Conservation (phyloP, 352 stramenopile species). For the Phytophthora hybrid region DNA sequence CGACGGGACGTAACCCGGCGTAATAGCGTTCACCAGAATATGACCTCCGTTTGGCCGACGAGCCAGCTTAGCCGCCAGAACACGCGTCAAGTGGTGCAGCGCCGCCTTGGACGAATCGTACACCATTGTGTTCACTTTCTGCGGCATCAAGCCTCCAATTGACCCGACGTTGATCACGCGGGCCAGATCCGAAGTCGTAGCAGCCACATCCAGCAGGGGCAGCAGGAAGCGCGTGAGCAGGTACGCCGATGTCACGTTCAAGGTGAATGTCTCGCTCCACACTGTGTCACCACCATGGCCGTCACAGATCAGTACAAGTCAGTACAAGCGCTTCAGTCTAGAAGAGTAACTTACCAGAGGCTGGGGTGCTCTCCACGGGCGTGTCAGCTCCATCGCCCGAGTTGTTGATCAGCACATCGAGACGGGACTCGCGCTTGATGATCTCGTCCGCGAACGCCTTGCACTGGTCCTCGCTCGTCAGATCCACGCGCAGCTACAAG, state of each 20-base stretch:
- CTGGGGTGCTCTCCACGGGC: conserved; percentile 44
- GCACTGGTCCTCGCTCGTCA: conserved; percentile 41
- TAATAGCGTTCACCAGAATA: conserved; percentile 97
- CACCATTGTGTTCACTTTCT: conserved; percentile 91
- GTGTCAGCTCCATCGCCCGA: conserved; percentile 50
- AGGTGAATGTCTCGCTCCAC: conserved; percentile 92
- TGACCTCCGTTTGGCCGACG: conserved; percentile 76
- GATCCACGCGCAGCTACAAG: conserved; percentile 39
- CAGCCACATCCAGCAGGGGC: conserved; percentile 86
- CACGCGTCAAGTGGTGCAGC: conserved; percentile 94
- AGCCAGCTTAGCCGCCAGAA: conserved; percentile 92
- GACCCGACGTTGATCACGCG: conserved; percentile 85
- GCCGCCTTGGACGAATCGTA: conserved; percentile 97
- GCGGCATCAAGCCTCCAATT: conserved; percentile 78
- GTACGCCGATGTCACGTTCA: conserved; percentile 97
- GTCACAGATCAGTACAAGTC: conserved; percentile 20
- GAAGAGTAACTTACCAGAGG: conserved; percentile 37
- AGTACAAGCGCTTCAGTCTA: conserved; percentile 6
- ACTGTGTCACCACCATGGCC: conserved; percentile 56
- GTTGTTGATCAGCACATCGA: conserved; percentile 97
- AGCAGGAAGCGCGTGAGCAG: conserved; percentile 92
- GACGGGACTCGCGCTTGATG: conserved; percentile 65
- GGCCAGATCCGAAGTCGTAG: conserved; percentile 51
- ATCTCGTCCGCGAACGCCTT: conserved; percentile 71
- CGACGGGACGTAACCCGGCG: conserved; percentile 92